Base-by-base conservation (phyloP, 1,284 basidiomycete genomes). In the Trichosporon faecale region DNA sequence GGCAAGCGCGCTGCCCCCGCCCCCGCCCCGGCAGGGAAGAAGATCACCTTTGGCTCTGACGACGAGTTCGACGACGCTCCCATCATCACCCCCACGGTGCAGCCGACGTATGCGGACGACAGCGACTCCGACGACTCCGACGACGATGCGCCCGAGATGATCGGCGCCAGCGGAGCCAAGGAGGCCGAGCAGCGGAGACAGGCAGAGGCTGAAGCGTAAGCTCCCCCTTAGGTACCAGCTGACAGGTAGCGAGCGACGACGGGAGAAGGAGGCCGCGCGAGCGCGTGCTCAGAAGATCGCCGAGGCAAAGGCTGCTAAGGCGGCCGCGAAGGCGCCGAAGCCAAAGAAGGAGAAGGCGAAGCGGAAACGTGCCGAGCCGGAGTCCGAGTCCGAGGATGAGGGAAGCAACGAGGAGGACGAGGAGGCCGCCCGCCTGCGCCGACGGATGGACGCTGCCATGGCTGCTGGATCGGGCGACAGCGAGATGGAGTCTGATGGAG, bases 141-240 rank as follows among this genome's bases (percentile, higher is more conserved):
- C 64, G 78, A 79, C 69, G 79, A 76, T 25, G 78, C 78, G n/a
- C 79, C 79, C 29, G 79, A 80, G 70, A 76, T 78, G 21, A 77
- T 80, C 4, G 79, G 77, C 3, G 66, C 68, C 35, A 29, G 67
- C 16, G 21, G 57, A 33, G 76, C 70, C 55, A 68, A 46, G 60
- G 70, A 27, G 63, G 74, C 27, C 8, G 70, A 67, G 46, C 68
- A 60, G 12, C 46, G 25, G 66, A 60, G 69, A 14, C 37, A 57
- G 2, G 37, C 64, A n/a, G 68, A 57, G 11, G 72, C 67, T 16
- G 71, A 72, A 3, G 49, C 27, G 79, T 80, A 64, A 72, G 78
- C 70, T 27, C n/a, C n/a, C n/a, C n/a, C n/a, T 40, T 25, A 46
- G 4, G 33, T n/a, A 25, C 66, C 44, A 66, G 61, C 8, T 61